Base-by-base conservation (phyloP, 768 basidiomycete species). In the Termitomyces titanicus region DNA sequence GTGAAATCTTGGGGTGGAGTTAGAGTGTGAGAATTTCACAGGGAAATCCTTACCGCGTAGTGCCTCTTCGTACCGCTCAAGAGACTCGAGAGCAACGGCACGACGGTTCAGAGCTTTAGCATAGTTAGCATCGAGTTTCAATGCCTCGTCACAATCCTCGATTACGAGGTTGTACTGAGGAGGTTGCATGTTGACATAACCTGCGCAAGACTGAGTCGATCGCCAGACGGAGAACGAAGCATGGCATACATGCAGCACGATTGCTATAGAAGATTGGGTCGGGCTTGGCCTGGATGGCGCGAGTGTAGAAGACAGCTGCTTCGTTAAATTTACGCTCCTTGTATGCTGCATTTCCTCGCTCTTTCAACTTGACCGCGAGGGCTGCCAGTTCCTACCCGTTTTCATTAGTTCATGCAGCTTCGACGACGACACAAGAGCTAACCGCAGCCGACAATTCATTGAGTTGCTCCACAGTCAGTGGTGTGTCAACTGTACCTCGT, bases 191-290 rank as follows among this genome's bases (percentile, higher is more conserved):
- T 96, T 94, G 70, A 96, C 83, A 71, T 95, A 97, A 70, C 92
- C 92, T 93, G 56, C 6, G 33, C 51, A 9, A 45, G 44, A 11
- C 17, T 47, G 29, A 25, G 51, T 45, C 34, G 57, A 31, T 29
- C 29, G 43, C 38, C 12, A 24, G 47, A 38, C 38, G 24, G 34
- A 42, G 43, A 22, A 34, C 10, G 2, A 9, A 9, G 47, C 22
- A 34, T 20, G 6, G 77, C 87, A 53, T 56, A 93, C 96, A 98
- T 58, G 97, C 97, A 38, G 96, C 97, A 49, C 97, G 87, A 72
- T 99, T 99, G 72, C 91, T 92, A 81, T 86, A 98, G 74, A 88
- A 99, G 31, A 98, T 92, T 27, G 97, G 87, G 7, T 83, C 86
- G 8, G 89, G 86, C 4, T 89, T 77, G 18, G 89, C 77, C 44